phyloP scores from a whole-genome alignment of 345 rosid species.

The Euphorbia tirucalli region DNA sequence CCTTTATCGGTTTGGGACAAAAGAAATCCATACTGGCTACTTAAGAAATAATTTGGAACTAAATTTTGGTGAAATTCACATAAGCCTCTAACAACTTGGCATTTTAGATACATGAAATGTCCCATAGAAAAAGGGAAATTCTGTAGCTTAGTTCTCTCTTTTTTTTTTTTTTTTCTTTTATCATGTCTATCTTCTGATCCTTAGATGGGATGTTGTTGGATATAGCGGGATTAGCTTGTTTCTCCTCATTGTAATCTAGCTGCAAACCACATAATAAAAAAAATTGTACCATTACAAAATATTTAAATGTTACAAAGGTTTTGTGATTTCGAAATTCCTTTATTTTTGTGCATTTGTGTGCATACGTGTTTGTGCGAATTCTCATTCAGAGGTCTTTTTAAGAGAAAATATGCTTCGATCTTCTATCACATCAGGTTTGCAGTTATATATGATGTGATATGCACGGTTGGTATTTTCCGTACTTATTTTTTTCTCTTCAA shows the following conservation, averaged over 20 bases:
- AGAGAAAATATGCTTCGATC: background rate
- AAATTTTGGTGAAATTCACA: constrained; percentile 1
- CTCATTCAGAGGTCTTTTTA: background rate
- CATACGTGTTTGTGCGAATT: background rate
- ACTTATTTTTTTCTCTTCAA: background rate
- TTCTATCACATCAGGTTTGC: background rate
- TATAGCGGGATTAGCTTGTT: background rate
- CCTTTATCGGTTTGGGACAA: background rate
- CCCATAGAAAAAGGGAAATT: background rate
- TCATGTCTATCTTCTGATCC: background rate
- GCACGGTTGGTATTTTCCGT: constrained; percentile 5
- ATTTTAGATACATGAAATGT: background rate
- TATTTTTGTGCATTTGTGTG: no score
- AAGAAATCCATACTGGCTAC: background rate
- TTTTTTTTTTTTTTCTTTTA: background rate
- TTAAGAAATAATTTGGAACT: no score
- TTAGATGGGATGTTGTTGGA: background rate
- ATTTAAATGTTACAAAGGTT: background rate
- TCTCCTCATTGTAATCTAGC: constrained; percentile 5
- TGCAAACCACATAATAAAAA: constrained; percentile 2
- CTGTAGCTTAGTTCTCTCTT: background rate
- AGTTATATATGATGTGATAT: background rate
- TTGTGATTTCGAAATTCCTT: background rate
- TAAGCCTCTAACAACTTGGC: constrained; percentile 5
- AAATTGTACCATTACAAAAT: background rate